Percentiles rank a stretch among this genome's conserved stretches.
phyloP scores from a whole-genome alignment of 768 basidiomycete genomes.

The Pleurotus pulmonarius region DNA sequence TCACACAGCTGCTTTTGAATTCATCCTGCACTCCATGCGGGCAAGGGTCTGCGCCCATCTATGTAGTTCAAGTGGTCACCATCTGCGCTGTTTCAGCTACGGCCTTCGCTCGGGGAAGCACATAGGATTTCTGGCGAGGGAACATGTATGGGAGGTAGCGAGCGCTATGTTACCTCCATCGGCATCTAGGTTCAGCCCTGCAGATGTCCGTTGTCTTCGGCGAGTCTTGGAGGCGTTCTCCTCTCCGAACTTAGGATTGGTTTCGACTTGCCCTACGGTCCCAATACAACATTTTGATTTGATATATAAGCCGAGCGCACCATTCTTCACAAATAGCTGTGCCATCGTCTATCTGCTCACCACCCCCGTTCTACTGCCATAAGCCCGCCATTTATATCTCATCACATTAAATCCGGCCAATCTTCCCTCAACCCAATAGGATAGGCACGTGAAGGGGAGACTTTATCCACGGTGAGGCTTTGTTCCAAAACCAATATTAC shows the following conservation, averaged over 20 bases:
- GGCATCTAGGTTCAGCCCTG: neutral
- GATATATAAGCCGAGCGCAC: neutral
- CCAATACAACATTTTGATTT: neutral
- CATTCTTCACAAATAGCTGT: neutral
- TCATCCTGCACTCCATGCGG: too few species aligned
- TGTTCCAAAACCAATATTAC: neutral
- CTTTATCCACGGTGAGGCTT: neutral
- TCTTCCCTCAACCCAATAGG: neutral
- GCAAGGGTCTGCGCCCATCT: too few species aligned
- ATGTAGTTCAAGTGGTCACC: too few species aligned
- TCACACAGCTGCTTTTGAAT: too few species aligned
- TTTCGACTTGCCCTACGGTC: neutral
- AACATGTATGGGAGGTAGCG: too few species aligned
- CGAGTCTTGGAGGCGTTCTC: neutral
- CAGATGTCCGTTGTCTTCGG: neutral
- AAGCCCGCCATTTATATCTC: neutral
- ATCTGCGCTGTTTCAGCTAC: too few species aligned
- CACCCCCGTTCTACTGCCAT: neutral
- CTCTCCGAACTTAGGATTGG: neutral
- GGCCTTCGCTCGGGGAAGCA: too few species aligned
- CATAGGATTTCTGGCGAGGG: too few species aligned
- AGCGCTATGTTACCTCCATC: neutral
- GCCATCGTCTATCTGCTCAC: neutral
- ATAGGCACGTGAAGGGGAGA: conserved; percentile 3
- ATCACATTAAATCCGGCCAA: neutral